phyloP scores from a whole-genome alignment of 169 alveolate species.

The Sarcocystis neurona region DNA sequence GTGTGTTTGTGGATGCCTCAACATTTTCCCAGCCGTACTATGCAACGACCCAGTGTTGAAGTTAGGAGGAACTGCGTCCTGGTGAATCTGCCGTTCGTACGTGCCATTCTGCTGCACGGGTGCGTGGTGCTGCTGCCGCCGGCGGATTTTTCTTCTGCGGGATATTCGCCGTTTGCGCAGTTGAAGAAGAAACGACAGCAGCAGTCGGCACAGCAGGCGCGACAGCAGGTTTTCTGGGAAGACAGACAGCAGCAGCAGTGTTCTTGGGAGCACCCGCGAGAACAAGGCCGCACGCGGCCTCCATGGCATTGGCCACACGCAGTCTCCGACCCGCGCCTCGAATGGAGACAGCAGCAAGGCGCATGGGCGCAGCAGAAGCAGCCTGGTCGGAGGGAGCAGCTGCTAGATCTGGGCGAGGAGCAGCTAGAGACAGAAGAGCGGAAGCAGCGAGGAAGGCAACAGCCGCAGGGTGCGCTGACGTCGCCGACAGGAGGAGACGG shows the following conservation, averaged over 20 bases:
- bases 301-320: neutral
- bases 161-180: too few species aligned
- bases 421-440: neutral
- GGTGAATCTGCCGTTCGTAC: slow-evolving; percentile 65
- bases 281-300: too few species aligned
- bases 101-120: neutral
- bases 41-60: slow-evolving; percentile 71
- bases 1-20: neutral
- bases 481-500: neutral
- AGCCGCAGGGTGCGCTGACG: neutral
- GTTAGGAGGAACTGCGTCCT: slow-evolving; percentile 68
- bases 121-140: neutral
- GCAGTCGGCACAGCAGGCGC: too few species aligned
- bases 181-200: too few species aligned
- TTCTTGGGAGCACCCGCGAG: neutral
- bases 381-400: neutral
- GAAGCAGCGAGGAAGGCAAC: neutral
- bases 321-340: neutral
- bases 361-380: neutral
- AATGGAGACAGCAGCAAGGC: neutral
- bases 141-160: too few species aligned
- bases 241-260: too few species aligned
- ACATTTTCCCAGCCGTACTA: neutral
- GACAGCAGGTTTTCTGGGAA: too few species aligned
- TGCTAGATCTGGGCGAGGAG: neutral